phyloP scores from a whole-genome alignment of 495 filamentous ascomycete species.

The Penicillium waksmanii region DNA sequence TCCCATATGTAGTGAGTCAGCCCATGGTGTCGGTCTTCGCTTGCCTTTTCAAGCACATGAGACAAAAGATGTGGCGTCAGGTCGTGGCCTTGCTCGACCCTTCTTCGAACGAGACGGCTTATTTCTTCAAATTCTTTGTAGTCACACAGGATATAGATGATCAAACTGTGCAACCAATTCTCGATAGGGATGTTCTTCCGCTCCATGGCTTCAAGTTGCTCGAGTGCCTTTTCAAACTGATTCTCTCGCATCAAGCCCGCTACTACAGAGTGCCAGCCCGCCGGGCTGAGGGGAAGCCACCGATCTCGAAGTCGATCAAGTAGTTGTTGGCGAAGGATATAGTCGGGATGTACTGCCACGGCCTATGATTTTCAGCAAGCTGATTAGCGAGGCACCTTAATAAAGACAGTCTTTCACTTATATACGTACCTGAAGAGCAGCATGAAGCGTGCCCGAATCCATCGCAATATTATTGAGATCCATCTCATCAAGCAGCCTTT shows the following conservation, averaged over 20 bases:
- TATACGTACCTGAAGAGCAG: constrained; percentile 64
- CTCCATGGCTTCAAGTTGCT: constrained; percentile 70
- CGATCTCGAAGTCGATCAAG: constrained; percentile 63
- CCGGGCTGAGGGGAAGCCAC: constrained; percentile 67
- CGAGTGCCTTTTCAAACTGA: constrained; percentile 79
- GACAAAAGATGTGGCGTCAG: constrained; percentile 62
- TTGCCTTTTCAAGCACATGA: constrained; percentile 71
- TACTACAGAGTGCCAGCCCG: constrained; percentile 69
- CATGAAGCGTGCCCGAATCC: constrained; percentile 70
- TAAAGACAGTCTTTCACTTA: not conserved
- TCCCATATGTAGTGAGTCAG: constrained; percentile 67
- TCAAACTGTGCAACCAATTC: constrained; percentile 74
- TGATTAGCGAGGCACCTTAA: constrained; percentile 6
- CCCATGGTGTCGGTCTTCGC: constrained; percentile 53
- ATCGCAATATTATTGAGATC: constrained; percentile 57
- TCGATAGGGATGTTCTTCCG: constrained; percentile 58
- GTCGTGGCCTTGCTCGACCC: constrained; percentile 48
- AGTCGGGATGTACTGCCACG: constrained; percentile 84
- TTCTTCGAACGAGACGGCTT: constrained; percentile 62
- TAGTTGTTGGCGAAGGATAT: constrained; percentile 71
- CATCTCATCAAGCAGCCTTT: constrained; percentile 71
- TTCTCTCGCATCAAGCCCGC: constrained; percentile 77
- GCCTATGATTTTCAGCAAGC: constrained; percentile 48
- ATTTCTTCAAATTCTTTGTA: constrained; percentile 77
- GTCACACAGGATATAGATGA: constrained; percentile 70